Evolutionary conservation across 75 land plant species (phyloP).

Genomic region (Pinus tabuliformis): DNA sequence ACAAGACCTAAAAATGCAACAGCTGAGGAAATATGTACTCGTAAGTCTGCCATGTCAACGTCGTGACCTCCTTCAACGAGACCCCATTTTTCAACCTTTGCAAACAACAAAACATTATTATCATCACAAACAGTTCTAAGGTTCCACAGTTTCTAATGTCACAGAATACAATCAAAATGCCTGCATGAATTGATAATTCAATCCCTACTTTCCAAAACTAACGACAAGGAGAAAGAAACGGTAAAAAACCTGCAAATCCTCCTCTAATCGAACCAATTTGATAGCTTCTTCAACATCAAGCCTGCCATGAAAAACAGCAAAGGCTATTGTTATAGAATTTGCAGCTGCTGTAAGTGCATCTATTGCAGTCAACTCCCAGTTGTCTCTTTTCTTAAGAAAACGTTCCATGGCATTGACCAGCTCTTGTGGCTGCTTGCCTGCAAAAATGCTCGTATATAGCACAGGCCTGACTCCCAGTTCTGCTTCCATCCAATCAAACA

Average conservation of each 20-base stretch:
- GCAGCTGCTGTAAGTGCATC: conserved; percentile 84
- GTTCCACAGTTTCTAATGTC: not conserved
- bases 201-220: no score
- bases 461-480: conserved; percentile 82
- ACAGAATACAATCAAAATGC: not conserved
- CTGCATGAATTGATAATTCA: no score
- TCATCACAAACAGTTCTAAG: conserved; percentile 2
- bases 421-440: conserved; percentile 73
- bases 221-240: not conserved
- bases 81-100: conserved; percentile 82
- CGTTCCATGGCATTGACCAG: conserved; percentile 60
- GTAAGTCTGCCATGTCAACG: conserved; percentile 90
- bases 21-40: conserved; percentile 72
- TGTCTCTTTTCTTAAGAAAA: conserved; percentile 43
- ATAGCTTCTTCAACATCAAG: conserved; percentile 86
- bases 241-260: conserved; percentile 74
- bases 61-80: conserved; percentile 99
- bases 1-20: conserved; percentile 74
- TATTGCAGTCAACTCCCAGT: conserved; percentile 84
- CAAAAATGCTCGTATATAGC: conserved; percentile 76
- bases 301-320: conserved; percentile 69
- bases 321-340: conserved; percentile 75
- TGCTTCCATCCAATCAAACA: conserved; percentile 74
- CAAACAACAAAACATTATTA: not conserved
- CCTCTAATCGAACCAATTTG: conserved; percentile 87